Evolutionary conservation across 2,329 filamentous ascomycete genomes (phyloP), one percentile per base, ranked within the genome.

Genomic region (Zymoseptoria brevis): DNA sequence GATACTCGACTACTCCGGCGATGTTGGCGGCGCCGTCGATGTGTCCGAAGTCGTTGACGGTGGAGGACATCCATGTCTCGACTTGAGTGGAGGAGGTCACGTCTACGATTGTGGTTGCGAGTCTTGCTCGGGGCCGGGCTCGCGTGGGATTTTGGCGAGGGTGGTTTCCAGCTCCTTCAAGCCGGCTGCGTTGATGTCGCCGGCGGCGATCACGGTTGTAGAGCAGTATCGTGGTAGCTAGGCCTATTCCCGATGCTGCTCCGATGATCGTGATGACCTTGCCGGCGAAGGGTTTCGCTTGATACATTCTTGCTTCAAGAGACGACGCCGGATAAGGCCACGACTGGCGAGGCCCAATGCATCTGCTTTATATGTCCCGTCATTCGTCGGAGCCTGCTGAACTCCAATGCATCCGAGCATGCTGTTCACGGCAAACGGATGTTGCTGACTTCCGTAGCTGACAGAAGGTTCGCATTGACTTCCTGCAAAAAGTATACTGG

Each of bases 211-310:
- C 7, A 78, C 78, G 11, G 81, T 62, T 2, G 60, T 68, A 73
- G 6, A 80, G 72, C 8, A 76, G 70, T 22, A 73, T 72, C 7
- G 79, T 75, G 13, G 77, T 77, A 22, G 74, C 75, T 8, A 76
- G 72, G 21, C 79, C 79, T 50, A 81, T 81, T 16, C 79, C 79
- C 1, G 73, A 74, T 2, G 73, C 75, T 1, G 74, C 74, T 26
- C 79, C 79, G 4, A 79, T 80, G 22, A 81, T 65, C 54, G 75
- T 75, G 56, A 79, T 74, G 45, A 79, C 73, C 65, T 76, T 79
- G 61, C 68, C 67, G 24, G 24, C 24, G 24, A 26, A 26, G 24
- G 24, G 24, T 6, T 26, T 26, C 6, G 5, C 24, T 26, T 26
- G 24, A 26, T 2, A 26, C 24, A 26, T 26, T 26, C 6, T 26